Evolutionary conservation across 352 stramenopile species (phyloP).

Genomic region (Phytophthora constricta): DNA sequence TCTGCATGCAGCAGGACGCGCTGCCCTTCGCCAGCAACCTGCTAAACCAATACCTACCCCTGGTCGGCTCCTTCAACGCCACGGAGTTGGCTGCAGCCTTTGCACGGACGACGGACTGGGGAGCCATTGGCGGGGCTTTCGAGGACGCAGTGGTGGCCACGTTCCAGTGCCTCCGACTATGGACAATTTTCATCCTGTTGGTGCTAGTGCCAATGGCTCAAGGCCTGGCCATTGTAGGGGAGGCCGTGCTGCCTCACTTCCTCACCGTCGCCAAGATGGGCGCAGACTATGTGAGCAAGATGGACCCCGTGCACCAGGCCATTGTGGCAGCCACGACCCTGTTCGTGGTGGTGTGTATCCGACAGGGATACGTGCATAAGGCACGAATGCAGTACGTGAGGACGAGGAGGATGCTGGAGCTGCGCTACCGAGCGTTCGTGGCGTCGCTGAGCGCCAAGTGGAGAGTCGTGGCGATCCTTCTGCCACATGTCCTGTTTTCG

Average conservation of each 20-base stretch:
- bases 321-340: constrained; percentile 36
- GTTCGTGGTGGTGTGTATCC: constrained; percentile 57
- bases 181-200: constrained; percentile 61
- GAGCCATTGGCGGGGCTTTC: constrained; percentile 61
- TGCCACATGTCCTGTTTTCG: constrained; percentile 79
- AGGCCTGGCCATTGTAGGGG: constrained; percentile 45
- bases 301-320: constrained; percentile 72
- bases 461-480: constrained; percentile 56
- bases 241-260: constrained; percentile 73
- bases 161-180: constrained; percentile 69
- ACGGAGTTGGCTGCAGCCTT: constrained; percentile 51
- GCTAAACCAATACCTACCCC: constrained; percentile 25
- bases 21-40: constrained; percentile 14
- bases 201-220: constrained; percentile 54
- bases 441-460: constrained; percentile 75
- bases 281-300: constrained; percentile 49
- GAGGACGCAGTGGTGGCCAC: constrained; percentile 59
- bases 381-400: constrained; percentile 55
- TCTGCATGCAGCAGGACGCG: constrained; percentile 25
- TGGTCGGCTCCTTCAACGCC: constrained; percentile 29
- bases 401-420: constrained; percentile 55
- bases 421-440: constrained; percentile 76
- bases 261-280: constrained; percentile 45
- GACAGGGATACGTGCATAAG: constrained; percentile 71
- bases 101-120: constrained; percentile 61